Evolutionary conservation across 148 eudicot species (phyloP).

Genomic region (Rhododendron ovatum): DNA sequence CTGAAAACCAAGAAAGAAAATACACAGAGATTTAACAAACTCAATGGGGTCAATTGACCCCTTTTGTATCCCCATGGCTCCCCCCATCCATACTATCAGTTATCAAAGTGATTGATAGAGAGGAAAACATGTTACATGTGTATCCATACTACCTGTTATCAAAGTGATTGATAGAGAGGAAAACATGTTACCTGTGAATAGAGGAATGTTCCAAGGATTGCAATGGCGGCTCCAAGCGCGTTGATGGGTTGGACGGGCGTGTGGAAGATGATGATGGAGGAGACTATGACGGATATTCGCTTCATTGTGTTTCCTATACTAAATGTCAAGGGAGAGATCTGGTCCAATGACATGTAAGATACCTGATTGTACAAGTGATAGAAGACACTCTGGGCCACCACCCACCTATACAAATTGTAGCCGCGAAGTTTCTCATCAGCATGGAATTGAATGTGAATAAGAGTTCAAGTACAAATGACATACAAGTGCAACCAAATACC

Average conservation of each 20-base stretch:
- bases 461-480: not conserved
- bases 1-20: not conserved
- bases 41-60: not conserved
- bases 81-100: not conserved
- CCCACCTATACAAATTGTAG: slow-evolving; percentile 46
- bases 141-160: not conserved
- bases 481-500: not conserved
- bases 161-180: not conserved
- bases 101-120: not conserved
- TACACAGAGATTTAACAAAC: not conserved
- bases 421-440: slow-evolving; percentile 11
- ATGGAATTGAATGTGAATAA: not conserved
- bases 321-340: slow-evolving; percentile 68
- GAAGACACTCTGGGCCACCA: slow-evolving; percentile 69
- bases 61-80: not conserved
- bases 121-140: slow-evolving; percentile 35
- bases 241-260: slow-evolving; percentile 58
- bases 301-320: slow-evolving; percentile 74
- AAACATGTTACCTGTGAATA: slow-evolving; percentile 50
- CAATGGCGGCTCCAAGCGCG: slow-evolving; percentile 68
- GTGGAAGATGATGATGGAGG: slow-evolving; percentile 66
- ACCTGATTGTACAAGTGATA: slow-evolving; percentile 72
- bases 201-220: slow-evolving; percentile 60
- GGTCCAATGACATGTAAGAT: slow-evolving; percentile 69
- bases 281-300: slow-evolving; percentile 60